These are phyloP conservation scores for Globisporangium polare DNA, from an alignment of 352 stramenopile species.

Conservation along the genomic window DNA sequence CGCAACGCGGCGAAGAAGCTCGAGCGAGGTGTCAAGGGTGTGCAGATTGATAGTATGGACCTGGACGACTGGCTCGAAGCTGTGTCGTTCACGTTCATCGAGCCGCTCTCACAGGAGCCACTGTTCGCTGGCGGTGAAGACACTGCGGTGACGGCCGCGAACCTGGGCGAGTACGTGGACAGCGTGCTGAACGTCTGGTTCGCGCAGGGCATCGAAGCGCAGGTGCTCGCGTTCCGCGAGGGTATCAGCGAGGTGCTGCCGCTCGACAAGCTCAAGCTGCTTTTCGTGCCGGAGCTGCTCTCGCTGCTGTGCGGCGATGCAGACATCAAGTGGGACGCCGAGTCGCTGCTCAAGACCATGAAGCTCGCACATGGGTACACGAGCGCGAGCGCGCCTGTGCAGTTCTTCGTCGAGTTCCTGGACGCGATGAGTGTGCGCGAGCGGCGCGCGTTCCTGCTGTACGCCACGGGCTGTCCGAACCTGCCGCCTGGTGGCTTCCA, in stretches of 20 bases:
- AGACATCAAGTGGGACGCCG: constrained; percentile 65
- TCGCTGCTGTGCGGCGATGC: constrained; percentile 66
- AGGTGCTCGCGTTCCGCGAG: constrained; percentile 74
- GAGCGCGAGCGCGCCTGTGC: constrained; percentile 60
- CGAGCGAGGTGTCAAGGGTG: constrained; percentile 17
- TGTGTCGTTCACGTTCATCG: constrained; percentile 70
- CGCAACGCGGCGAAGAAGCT: constrained; percentile 38
- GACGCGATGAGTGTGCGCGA: constrained; percentile 57
- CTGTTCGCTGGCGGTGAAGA: constrained; percentile 39
- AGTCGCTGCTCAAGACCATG: constrained; percentile 61
- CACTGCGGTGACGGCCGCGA: constrained; percentile 45
- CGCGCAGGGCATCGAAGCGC: constrained; percentile 45
- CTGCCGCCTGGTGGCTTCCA: constrained; percentile 67
- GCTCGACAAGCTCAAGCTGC: constrained; percentile 59
- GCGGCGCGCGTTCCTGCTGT: constrained; percentile 72
- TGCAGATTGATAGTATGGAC: constrained; percentile 58
- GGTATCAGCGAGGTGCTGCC: constrained; percentile 73
- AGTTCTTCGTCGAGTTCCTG: constrained; percentile 67
- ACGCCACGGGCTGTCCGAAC: constrained; percentile 81
- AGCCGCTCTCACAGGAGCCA: constrained; percentile 70
- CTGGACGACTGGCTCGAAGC: constrained; percentile 57
- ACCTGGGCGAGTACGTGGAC: constrained; percentile 53
- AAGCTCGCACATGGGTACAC: constrained; percentile 85
- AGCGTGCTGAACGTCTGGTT: constrained; percentile 64
- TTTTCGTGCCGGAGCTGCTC: constrained; percentile 67